phyloP scores from a whole-genome alignment of 2,329 filamentous ascomycete genomes.

The Ceratocystis destructans region DNA sequence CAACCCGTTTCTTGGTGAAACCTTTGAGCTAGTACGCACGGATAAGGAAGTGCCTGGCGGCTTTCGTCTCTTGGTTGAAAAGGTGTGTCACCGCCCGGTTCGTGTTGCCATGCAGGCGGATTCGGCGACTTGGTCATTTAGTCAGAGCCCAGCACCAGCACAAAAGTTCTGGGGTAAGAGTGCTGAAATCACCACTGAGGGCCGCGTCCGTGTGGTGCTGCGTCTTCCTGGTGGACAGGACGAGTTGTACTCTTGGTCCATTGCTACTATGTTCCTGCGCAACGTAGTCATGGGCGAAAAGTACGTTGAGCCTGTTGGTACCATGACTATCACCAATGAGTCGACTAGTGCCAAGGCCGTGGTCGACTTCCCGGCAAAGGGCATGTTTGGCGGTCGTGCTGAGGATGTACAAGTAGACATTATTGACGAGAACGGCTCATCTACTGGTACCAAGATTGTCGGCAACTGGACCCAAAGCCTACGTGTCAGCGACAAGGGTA shows the following conservation, averaged over 20 bases:
- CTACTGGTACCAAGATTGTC: conserved; percentile 51
- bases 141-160: conserved; percentile 73
- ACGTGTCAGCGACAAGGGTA: conserved; percentile 44
- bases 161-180: conserved; percentile 99
- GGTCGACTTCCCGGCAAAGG: conserved; percentile 85
- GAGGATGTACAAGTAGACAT: conserved; percentile 76
- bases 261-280: conserved; percentile 78
- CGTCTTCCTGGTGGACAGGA: conserved; percentile 51
- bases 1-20: conserved; percentile 92
- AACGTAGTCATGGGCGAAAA: conserved; percentile 98
- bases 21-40: conserved; percentile 78
- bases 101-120: conserved; percentile 90
- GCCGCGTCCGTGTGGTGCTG: conserved; percentile 64
- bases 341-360: conserved; percentile 67
- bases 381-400: conserved; percentile 90
- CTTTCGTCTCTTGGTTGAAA: conserved; percentile 87
- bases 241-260: conserved; percentile 77
- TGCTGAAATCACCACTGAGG: conserved; percentile 85
- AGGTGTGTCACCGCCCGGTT: conserved; percentile 84
- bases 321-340: conserved; percentile 76
- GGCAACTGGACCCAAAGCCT: conserved; percentile 79
- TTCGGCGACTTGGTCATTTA: conserved; percentile 67
- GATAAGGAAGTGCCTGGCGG: conserved; percentile 58
- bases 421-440: conserved; percentile 50
- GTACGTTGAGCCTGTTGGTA: conserved; percentile 88